phyloP scores from a whole-genome alignment of 108 stramenopile species.

The Pinguiococcus pyrenoidosus region DNA sequence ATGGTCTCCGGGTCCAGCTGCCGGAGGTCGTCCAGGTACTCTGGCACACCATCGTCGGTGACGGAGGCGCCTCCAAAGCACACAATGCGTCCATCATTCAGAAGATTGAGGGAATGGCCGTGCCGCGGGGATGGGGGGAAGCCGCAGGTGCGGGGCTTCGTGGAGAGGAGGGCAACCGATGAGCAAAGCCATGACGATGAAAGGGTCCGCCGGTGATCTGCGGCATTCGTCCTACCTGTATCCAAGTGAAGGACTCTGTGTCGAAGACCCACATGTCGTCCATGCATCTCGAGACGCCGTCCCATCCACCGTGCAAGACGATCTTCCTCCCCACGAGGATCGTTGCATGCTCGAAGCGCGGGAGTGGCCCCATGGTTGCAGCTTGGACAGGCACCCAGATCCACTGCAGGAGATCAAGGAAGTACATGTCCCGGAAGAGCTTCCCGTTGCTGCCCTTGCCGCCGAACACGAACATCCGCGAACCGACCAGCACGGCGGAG shows the following conservation, averaged over 20 bases:
- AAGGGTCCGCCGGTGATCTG: too few species aligned
- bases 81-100: constrained; percentile 39
- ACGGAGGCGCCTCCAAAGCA: constrained; percentile 34
- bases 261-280: constrained; percentile 54
- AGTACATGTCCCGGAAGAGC: constrained; percentile 39
- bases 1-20: constrained; percentile 41
- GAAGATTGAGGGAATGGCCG: constrained; percentile 31
- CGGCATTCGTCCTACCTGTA: too few species aligned
- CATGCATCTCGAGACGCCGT: constrained; percentile 30
- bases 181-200: too few species aligned
- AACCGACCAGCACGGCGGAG: constrained; percentile 21
- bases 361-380: constrained; percentile 29
- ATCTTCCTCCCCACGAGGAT: constrained; percentile 46
- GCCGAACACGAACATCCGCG: constrained; percentile 46
- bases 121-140: constrained; percentile 26
- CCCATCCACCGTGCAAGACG: constrained; percentile 52
- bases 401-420: constrained; percentile 47
- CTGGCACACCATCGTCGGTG: constrained; percentile 17
- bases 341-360: constrained; percentile 38
- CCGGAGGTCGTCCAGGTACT: constrained; percentile 31
- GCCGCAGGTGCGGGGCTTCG: constrained; percentile 35
- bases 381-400: constrained; percentile 39
- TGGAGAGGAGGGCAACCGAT: too few species aligned
- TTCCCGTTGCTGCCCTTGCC: constrained; percentile 32
- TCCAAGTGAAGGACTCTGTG: constrained; percentile 36